Conservation (phyloP, 2,329 filamentous ascomycete genomes). For the Neopestalotiopsis clavispora region DNA sequence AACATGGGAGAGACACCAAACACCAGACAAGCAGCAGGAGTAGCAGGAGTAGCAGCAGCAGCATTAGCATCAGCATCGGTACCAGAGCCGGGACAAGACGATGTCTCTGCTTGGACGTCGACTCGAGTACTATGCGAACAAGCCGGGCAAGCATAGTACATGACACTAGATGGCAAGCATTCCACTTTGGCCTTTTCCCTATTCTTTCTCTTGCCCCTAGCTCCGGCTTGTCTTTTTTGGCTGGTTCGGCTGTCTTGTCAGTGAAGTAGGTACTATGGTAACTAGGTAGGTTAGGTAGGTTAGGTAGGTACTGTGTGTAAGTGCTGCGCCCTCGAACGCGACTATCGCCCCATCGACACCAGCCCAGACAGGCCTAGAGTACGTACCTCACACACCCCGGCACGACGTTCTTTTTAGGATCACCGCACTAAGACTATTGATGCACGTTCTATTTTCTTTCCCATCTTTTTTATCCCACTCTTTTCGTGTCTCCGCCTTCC, state of each 20-base stretch:
- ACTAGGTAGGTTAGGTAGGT: background rate
- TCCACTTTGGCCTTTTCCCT: background rate
- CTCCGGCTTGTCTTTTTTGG: background rate
- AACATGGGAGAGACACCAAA: no score
- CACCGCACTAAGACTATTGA: background rate
- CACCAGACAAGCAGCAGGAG: background rate
- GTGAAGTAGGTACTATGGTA: background rate
- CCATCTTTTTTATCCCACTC: slow-evolving; percentile 13
- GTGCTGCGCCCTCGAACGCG: slow-evolving; percentile 16
- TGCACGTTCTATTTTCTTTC: slow-evolving; percentile 17
- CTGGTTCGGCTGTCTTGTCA: background rate
- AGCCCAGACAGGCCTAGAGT: background rate
- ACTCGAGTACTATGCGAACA: background rate
- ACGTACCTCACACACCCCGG: slow-evolving; percentile 6
- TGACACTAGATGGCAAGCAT: no score
- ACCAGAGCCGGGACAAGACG: background rate
- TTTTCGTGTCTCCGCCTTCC: slow-evolving; percentile 15
- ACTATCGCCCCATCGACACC: slow-evolving; percentile 16
- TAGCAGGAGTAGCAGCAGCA: background rate
- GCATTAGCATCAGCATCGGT: no score
- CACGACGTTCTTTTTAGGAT: background rate
- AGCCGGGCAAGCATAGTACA: no score
- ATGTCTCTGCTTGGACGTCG: background rate
- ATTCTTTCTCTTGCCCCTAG: background rate
- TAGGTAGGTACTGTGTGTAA: background rate